Conservation (phyloP, 1,284 basidiomycete genomes). For the Phaffia rhodozyma region DNA sequence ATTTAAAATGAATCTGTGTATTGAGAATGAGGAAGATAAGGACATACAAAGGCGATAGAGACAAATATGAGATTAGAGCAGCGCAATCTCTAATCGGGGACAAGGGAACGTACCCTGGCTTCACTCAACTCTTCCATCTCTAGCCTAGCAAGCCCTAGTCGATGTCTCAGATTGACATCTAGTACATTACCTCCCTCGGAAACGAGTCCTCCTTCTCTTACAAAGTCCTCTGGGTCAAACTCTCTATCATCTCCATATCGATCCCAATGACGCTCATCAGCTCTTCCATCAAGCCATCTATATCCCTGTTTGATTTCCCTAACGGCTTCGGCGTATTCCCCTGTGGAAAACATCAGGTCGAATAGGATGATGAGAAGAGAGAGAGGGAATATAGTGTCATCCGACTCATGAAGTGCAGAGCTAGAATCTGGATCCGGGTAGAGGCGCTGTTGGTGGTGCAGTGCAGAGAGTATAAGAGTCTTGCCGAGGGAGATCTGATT, state of each 20-base stretch:
- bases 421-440: constrained; percentile 29
- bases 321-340: constrained; percentile 57
- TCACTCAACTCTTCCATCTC: constrained; percentile 68
- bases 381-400: constrained; percentile 27
- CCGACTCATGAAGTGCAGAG: neutral
- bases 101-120: constrained; percentile 50
- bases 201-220: constrained; percentile 20
- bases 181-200: constrained; percentile 47
- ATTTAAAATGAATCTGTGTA: constrained; percentile 56
- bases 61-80: neutral
- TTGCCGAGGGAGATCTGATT: constrained; percentile 54
- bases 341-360: constrained; percentile 64
- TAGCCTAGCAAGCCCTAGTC: constrained; percentile 74
- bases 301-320: constrained; percentile 61
- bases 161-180: constrained; percentile 68
- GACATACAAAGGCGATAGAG: neutral
- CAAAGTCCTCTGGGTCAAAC: constrained; percentile 48
- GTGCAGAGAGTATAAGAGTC: constrained; percentile 51
- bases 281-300: constrained; percentile 78
- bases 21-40: constrained; percentile 4
- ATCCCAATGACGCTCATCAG: constrained; percentile 62
- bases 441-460: constrained; percentile 41
- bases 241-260: constrained; percentile 74
- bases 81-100: neutral
- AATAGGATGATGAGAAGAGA: constrained; percentile 56